Base-by-base conservation (phyloP, 306 rosid genomes). In the Styphnolobium japonicum region DNA sequence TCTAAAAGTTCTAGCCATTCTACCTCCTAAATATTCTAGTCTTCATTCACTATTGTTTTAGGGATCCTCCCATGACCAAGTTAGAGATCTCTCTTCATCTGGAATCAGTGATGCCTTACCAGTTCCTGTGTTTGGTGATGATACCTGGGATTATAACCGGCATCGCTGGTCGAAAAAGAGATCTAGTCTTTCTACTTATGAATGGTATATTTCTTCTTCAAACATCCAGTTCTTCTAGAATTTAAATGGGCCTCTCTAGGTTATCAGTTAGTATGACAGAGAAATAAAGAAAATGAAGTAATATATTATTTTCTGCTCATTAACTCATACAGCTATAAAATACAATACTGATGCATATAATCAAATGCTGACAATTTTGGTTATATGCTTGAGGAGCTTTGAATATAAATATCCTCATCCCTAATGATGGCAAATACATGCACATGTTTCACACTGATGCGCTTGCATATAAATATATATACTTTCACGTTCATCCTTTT, bases 181-280 rank as follows among this genome's bases (percentile, higher is more conserved):
- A 75, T 91, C 92, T 49, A 87, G 73, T 64, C 97, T 93, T 85
- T 91, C 90, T 82, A 82, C 93, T 42, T 93, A 86, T 77, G 92
- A 91, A 78, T 93, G 98, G 98, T 93, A 91, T 31, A 25, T 57
- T 78, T 75, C 51, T 82, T 52, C 37, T 34, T 77, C 75, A 51
- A 46, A 63, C 60, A 57, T 58, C 45, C 6, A 73, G 9, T 37
- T 27, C 61, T 52, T 73, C 31, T 51, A 68, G 29, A 36, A 43
- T 79, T 66, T 60, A 6, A 68, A 27, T 45, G 6, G 10, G 66
- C 53, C 39, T 66, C 67, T 74, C 53, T 68, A 34, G 83, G 16
- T 72, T 64, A 68, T 42, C 61, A 34, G 57, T 11, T 67, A 42
- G 56, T 66, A 6, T 81, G 81, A 53, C 45, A 37, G 62, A 15